Percentiles rank a stretch among this genome's conserved stretches.
Evolutionary conservation across 2,329 filamentous ascomycete species (phyloP).

Genomic region (Sphaerulina populicola): DNA sequence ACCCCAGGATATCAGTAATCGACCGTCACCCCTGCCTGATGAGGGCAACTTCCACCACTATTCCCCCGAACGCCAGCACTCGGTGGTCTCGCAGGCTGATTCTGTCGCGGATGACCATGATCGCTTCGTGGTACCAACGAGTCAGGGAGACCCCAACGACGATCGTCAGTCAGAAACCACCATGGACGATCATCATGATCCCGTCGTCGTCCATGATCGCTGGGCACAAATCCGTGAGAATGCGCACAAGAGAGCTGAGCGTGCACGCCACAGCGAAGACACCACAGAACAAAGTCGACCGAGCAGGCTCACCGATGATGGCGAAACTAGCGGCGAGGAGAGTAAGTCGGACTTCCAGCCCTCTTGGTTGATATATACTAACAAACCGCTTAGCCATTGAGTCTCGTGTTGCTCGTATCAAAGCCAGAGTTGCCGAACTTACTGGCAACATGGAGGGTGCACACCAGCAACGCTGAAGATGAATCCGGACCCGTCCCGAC

Average conservation of each 20-base stretch:
- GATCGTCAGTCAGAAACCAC: conserved; percentile 35
- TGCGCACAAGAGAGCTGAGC: conserved; percentile 65
- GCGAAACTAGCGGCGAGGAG: conserved; percentile 92
- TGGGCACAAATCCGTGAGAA: conserved; percentile 97
- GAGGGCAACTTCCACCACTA: conserved; percentile 21
- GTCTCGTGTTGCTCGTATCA: conserved; percentile 92
- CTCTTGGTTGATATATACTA: conserved; percentile 4
- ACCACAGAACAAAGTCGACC: conserved; percentile 39
- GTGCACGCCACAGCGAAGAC: conserved; percentile 48
- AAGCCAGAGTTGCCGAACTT: conserved; percentile 88
- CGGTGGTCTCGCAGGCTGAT: conserved; percentile 14
- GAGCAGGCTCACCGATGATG: conserved; percentile 58
- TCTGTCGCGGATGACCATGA: conserved; percentile 13
- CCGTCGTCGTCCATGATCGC: conserved; percentile 55
- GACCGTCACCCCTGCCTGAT: conserved; percentile 14
- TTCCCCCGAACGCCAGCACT: conserved; percentile 9
- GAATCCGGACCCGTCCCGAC: background rate
- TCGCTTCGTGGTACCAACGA: conserved; percentile 8
- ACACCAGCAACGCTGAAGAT: conserved; percentile 2
- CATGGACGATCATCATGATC: conserved; percentile 31
- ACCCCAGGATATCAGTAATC: conserved; percentile 41
- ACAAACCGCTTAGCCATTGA: conserved; percentile 64
- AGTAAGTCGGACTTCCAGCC: conserved; percentile 51
- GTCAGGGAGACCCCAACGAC: conserved; percentile 8
- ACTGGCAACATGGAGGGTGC: conserved; percentile 44